phyloP scores from a whole-genome alignment of 140 eudicot genomes.

The Anethum foeniculum region DNA sequence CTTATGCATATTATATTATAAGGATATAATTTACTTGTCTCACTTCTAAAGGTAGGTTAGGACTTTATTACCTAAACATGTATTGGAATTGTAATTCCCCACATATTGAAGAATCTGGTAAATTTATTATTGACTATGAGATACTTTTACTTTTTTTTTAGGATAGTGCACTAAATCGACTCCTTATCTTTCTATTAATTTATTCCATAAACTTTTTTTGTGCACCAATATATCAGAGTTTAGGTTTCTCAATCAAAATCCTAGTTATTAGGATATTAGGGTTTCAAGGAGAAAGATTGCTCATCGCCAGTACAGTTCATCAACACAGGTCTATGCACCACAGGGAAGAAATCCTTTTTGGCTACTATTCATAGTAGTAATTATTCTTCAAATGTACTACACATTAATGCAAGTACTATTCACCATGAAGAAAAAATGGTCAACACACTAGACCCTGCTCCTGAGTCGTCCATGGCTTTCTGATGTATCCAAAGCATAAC shows the following conservation, averaged over 20 bases:
- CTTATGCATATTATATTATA: too few species aligned
- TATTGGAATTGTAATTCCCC: not conserved
- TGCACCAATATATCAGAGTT: not conserved
- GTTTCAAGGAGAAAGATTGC: not conserved
- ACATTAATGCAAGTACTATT: too few species aligned
- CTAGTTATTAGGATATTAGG: not conserved
- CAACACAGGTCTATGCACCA: not conserved
- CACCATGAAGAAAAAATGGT: too few species aligned
- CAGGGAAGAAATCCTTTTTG: not conserved
- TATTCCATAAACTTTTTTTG: not conserved
- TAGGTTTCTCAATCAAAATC: not conserved
- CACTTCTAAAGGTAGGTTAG: not conserved
- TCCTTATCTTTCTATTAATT: not conserved
- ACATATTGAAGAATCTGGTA: not conserved
- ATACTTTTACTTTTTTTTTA: not conserved
- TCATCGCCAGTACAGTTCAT: not conserved
- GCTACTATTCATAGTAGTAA: too few species aligned
- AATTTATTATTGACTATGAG: not conserved
- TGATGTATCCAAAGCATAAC: too few species aligned
- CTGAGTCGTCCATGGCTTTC: too few species aligned
- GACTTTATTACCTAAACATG: not conserved
- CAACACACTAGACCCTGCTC: too few species aligned
- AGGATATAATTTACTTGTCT: not conserved
- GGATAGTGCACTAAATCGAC: not conserved
- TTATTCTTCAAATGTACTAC: too few species aligned